These are phyloP conservation scores for Chaetomiaceae sp. DNA, from an alignment of 2,329 filamentous ascomycete genomes.

Conservation along the genomic window DNA sequence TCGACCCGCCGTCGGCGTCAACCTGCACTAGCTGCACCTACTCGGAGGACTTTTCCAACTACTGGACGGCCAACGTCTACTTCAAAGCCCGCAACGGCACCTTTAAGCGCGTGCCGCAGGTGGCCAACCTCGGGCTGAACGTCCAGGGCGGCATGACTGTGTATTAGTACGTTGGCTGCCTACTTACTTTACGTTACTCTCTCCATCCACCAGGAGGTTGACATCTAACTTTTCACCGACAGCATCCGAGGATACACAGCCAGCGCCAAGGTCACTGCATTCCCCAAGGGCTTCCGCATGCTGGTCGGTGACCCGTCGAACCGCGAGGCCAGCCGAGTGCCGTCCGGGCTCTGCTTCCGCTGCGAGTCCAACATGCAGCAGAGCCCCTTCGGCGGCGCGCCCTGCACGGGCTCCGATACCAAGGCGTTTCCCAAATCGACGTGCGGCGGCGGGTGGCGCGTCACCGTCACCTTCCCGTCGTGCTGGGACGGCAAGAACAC, in stretches of 20 bases:
- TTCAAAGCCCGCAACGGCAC: conserved; percentile 16
- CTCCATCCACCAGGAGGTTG: rapidly evolving
- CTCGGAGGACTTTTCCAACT: conserved; percentile 30
- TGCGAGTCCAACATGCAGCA: conserved; percentile 22
- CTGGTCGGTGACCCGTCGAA: conserved; percentile 23
- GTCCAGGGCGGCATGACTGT: conserved; percentile 19
- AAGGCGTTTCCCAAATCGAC: conserved; percentile 36
- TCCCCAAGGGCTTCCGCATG: conserved; percentile 27
- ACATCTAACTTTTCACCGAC: conserved; percentile 29
- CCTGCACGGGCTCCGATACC: conserved; percentile 25
- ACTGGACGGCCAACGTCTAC: conserved; percentile 20
- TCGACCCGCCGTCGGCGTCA: conserved; percentile 3
- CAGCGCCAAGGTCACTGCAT: conserved; percentile 13
- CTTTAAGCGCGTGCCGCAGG: conserved; percentile 15
- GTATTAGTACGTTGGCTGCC: conserved; percentile 28
- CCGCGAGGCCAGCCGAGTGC: conserved; percentile 17
- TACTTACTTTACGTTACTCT: neutral
- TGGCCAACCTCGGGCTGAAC: conserved; percentile 12
- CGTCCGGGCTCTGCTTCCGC: conserved; percentile 21
- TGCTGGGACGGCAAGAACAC: conserved; percentile 53
- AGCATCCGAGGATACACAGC: conserved; percentile 18
- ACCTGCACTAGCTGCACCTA: conserved; percentile 24
- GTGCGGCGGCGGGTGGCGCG: conserved; percentile 40
- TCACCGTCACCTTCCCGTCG: conserved; percentile 39
- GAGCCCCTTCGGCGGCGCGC: conserved; percentile 22